Conservation (phyloP, 306 rosid genomes). For the Trifolium pratense region DNA sequence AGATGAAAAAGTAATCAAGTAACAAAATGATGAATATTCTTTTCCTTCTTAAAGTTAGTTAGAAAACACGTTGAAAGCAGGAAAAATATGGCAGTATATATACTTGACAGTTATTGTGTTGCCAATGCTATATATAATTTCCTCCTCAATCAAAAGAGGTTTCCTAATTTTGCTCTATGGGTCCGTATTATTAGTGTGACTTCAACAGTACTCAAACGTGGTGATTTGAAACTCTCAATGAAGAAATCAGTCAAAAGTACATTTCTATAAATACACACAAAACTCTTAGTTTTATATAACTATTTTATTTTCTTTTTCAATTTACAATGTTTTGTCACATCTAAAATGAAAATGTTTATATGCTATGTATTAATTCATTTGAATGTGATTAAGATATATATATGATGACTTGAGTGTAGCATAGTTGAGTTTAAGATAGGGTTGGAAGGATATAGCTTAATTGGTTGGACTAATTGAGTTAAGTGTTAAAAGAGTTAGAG, state of each 20-base stretch:
- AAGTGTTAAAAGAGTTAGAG: too few species aligned
- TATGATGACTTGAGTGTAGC: slow-evolving; percentile 11
- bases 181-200: slow-evolving; percentile 40
- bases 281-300: slow-evolving; percentile 21
- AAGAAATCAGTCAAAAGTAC: slow-evolving; percentile 38
- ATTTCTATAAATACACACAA: slow-evolving; percentile 35
- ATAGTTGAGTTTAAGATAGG: not conserved
- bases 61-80: slow-evolving; percentile 49
- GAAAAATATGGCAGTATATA: slow-evolving; percentile 39
- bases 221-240: slow-evolving; percentile 46
- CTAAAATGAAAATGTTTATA: slow-evolving; percentile 2
- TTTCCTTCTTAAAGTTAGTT: slow-evolving; percentile 2
- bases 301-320: not conserved
- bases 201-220: slow-evolving; percentile 46
- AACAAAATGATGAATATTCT: slow-evolving; percentile 60
- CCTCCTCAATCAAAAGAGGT: slow-evolving; percentile 41
- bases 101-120: slow-evolving; percentile 38
- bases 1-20: slow-evolving; percentile 46
- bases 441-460: too few species aligned
- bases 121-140: slow-evolving; percentile 31
- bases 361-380: not conserved
- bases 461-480: too few species aligned
- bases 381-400: too few species aligned
- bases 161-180: too few species aligned
- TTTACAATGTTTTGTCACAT: slow-evolving; percentile 29